Percentiles rank a stretch among this genome's conserved stretches.
Conservation (phyloP, 352 stramenopile species). For the Phytopythium oedochilum region DNA sequence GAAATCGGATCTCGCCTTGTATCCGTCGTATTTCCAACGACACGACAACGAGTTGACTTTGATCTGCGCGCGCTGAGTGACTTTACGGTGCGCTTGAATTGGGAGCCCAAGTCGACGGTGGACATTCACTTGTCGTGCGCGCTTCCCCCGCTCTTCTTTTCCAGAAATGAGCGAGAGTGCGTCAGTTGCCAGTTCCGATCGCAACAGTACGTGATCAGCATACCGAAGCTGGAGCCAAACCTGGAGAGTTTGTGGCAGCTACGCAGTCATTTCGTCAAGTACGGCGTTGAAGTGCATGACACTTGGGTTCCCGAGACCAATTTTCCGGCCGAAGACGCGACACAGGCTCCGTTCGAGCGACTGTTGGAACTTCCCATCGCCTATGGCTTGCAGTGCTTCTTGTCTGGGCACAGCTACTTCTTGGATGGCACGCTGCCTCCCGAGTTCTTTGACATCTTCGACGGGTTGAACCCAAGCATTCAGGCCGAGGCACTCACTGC, state of each 20-base stretch:
- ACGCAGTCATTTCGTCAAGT: conserved; percentile 39
- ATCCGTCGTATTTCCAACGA: conserved; percentile 11
- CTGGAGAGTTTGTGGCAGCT: conserved; percentile 31
- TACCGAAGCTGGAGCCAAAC: conserved; percentile 13
- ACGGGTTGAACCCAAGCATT: conserved; percentile 20
- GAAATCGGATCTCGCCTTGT: conserved; percentile 16
- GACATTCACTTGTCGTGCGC: conserved; percentile 21
- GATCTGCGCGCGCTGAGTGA: conserved; percentile 43
- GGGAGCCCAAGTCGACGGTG: conserved; percentile 12
- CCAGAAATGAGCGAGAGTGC: conserved; percentile 22
- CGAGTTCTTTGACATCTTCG: conserved; percentile 33
- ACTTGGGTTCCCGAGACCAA: conserved; percentile 22
- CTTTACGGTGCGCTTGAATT: conserved; percentile 40
- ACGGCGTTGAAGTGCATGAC: conserved; percentile 41
- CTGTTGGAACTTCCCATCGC: conserved; percentile 25
- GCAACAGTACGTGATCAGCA: conserved; percentile 26
- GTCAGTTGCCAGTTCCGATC: conserved; percentile 29
- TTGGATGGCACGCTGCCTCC: conserved; percentile 31
- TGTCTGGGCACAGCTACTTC: conserved; percentile 40
- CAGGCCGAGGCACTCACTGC: conserved; percentile 41
- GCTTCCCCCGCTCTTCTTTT: conserved; percentile 33
- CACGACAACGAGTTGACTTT: conserved; percentile 20
- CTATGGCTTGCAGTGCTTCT: conserved; percentile 48
- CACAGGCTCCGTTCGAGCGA: background rate
- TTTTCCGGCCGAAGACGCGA: conserved; percentile 3